Conservation (phyloP, 768 basidiomycete genomes). For the Russula sp. region DNA sequence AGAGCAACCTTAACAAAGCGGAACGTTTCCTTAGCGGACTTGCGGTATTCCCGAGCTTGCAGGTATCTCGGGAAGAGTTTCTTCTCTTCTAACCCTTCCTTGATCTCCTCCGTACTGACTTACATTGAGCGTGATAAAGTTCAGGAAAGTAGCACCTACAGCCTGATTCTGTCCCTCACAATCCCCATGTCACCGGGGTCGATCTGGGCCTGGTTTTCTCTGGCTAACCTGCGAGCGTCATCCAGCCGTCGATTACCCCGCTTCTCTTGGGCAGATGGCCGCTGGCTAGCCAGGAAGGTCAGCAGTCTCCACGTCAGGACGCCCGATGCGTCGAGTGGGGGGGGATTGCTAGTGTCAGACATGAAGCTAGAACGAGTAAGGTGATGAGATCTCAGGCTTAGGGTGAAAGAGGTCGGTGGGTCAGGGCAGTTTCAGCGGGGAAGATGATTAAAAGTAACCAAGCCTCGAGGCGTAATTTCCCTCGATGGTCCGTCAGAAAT, state of each 20-base stretch:
- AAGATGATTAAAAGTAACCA: background rate
- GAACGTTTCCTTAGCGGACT: background rate
- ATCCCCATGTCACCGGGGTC: background rate
- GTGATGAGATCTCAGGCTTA: background rate
- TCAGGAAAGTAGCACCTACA: background rate
- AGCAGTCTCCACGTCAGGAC: slow-evolving; percentile 6
- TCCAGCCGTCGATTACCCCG: slow-evolving; percentile 1
- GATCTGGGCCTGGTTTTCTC: background rate
- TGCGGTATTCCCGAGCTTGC: slow-evolving; percentile 8
- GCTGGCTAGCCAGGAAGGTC: background rate
- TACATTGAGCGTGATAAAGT: background rate
- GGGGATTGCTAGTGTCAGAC: background rate
- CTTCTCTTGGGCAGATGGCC: background rate
- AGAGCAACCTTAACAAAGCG: background rate
- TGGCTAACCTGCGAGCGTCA: slow-evolving; percentile 1
- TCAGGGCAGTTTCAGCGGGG: background rate
- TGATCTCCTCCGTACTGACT: slow-evolving; percentile 1
- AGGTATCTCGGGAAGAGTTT: background rate
- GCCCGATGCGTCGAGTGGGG: slow-evolving; percentile 6
- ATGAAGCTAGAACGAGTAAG: background rate
- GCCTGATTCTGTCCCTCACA: background rate
- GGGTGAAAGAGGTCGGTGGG: background rate
- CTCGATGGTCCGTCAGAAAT: background rate
- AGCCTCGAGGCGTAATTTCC: background rate
- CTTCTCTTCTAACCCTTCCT: background rate